Base-by-base conservation (phyloP, 176 grass and related monocot genomes). In the Rhynchospora tenuis region DNA sequence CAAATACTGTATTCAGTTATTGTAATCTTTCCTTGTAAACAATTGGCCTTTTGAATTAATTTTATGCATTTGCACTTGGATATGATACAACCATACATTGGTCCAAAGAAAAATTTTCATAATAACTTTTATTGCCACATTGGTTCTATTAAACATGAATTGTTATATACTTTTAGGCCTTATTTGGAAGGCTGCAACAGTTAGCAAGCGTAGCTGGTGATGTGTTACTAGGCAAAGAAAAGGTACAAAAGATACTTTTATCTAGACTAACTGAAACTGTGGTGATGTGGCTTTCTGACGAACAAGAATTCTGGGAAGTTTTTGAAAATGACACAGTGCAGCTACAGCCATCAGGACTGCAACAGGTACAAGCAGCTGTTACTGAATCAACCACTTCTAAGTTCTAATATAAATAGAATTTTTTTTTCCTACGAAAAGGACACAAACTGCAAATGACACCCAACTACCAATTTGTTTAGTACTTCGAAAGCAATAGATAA, bases 101-200 rank as follows among this genome's bases (percentile, higher is more conserved):
- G 71, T 74, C 47, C 43, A 47, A 47, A 72, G 68, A 72, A 72
- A 52, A 52, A 26, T 26, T 52, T 11, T 27, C 72, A 29, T 28
- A n/a, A 17, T 27, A 54, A 28, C 27, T 29, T 55, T 77, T 24
- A 54, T 56, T 77, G 0, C 24, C 23, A 76, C 70, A 61, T 84
- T 79, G 78, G 67, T 5, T 26, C 33, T 78, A 29, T 64, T 71
- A 66, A 38, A 56, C 17, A 55, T 14, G 31, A 63, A 17, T 85
- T 9, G 26, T 59, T 73, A 69, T 33, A 24, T 75, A 85, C 86
- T 59, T 69, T 81, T 85, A 98, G 92, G 92, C 92, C 2, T 85
- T 98, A 64, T 98, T 98, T 86, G 96, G 87, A 87, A 94, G 93
- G 77, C 88, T 98, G 70, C 92, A 93, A 20, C 96, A 98, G 87